Evolutionary conservation across 257 asterid genomes (phyloP), one percentile per base, ranked within the genome.

Genomic region (Coffea eugenioides): DNA sequence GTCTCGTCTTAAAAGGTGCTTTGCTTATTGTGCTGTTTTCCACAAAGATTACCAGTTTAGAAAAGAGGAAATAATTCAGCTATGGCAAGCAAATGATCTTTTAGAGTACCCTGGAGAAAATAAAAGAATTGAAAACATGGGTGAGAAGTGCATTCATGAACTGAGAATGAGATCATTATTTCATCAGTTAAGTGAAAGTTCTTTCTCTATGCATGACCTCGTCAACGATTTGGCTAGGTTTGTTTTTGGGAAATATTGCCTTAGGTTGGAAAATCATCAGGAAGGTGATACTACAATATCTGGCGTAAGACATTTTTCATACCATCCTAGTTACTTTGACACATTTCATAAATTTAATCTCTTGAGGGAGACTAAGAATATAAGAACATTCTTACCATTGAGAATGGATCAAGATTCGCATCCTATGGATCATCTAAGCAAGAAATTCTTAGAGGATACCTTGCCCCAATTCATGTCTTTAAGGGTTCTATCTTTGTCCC

Each of bases 221-320:
- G 87, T 90, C 71, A 91, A 90, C 70, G 92, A 91, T 79, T 74
- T 91, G 86, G 96, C 96, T 78, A 88, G 85, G 16, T 81, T 81
- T 76, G 90, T 90, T 45, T 89, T 87, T 59, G 92, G 88, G 48
- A 90, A 87, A 73, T 82, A 82, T 14, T 90, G 90, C 86, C 82
- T 83, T 34, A 87, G 90, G 68, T 80, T 88, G 72, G 90, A 90
- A 51, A 88, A 88, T 82, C 31, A 75, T 78, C 80, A 43, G 77
- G 81, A 16, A 2, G 52, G 80, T 57, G 79, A 84, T 75, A 66
- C 36, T 34, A 62, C 87, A 34, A 83, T 85, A 34, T 65, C 62
- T 18, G 83, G 80, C 70, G 64, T 82, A 64, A 89, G 88, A 8
- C 91, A 90, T 34, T 86, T 88, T 76, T 90, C 92, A 5, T 91